A percentile compares a stretch with the other conserved stretches of the same genome.
Evolutionary conservation across 2,329 filamentous ascomycete genomes (phyloP).

Genomic region (Pyricularia grisea): DNA sequence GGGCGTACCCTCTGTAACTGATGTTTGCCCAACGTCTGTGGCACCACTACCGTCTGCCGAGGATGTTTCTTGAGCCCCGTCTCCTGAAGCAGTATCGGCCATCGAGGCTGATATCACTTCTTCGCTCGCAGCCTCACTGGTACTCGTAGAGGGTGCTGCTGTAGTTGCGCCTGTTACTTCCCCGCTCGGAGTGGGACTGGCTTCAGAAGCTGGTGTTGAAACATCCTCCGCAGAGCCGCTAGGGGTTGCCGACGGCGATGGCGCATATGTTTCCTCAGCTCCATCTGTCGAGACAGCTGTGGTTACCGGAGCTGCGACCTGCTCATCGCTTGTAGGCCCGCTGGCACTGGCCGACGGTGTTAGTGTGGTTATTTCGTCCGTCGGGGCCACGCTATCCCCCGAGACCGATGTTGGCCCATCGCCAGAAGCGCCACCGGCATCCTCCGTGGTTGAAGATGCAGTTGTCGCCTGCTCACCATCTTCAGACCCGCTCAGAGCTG

Average conservation of each 20-base stretch:
- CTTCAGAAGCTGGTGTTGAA: too few species aligned
- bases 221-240: background rate
- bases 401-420: background rate
- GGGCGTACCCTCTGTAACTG: background rate
- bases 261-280: background rate
- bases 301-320: background rate
- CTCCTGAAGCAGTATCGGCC: background rate
- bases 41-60: background rate
- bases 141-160: background rate
- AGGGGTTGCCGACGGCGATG: background rate
- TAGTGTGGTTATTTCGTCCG: background rate
- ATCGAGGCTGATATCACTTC: background rate
- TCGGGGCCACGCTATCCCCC: background rate
- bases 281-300: background rate
- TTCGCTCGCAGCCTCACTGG: background rate
- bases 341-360: background rate
- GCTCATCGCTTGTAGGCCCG: background rate
- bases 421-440: background rate
- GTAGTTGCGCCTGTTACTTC: background rate
- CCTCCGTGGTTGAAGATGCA: background rate
- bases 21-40: background rate
- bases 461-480: background rate
- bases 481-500: background rate
- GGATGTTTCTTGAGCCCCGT: background rate
- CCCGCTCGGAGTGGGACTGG: too few species aligned